phyloP scores from a whole-genome alignment of 257 asterid species.

The Rhazya stricta region DNA sequence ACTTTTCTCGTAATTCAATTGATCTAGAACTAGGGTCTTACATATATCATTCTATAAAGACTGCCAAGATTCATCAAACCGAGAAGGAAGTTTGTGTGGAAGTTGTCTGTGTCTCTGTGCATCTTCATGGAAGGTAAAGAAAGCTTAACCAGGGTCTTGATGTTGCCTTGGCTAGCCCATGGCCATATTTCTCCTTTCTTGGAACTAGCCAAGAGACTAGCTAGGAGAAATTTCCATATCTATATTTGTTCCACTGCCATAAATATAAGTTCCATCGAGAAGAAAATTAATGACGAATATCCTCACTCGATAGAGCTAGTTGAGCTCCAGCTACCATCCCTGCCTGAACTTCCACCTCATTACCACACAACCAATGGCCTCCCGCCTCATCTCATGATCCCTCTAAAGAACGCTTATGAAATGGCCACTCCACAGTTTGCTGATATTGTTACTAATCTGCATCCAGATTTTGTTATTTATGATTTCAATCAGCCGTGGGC shows the following conservation, averaged over 20 bases:
- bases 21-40: too few relatives aligned
- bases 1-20: too few relatives aligned
- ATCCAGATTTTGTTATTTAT: slow-evolving; percentile 24
- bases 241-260: slow-evolving; percentile 27
- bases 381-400: slow-evolving; percentile 23
- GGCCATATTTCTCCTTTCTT: slow-evolving; percentile 28
- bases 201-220: slow-evolving; percentile 22
- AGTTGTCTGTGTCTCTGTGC: background rate
- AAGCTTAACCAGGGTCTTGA: slow-evolving; percentile 9
- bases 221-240: slow-evolving; percentile 17
- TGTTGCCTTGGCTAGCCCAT: slow-evolving; percentile 36
- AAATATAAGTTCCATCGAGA: slow-evolving; percentile 13
- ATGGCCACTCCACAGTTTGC: slow-evolving; percentile 15
- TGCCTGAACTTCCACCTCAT: slow-evolving; percentile 31
- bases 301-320: slow-evolving; percentile 10
- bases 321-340: slow-evolving; percentile 20
- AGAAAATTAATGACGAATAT: slow-evolving; percentile 7
- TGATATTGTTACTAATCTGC: slow-evolving; percentile 1
- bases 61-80: too few relatives aligned
- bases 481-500: slow-evolving; percentile 29
- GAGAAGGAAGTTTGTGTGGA: too few relatives aligned
- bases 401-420: slow-evolving; percentile 18
- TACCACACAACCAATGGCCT: slow-evolving; percentile 34
- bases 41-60: too few relatives aligned
- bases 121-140: slow-evolving; percentile 2